Evolutionary conservation across 2,329 filamentous ascomycete species (phyloP).

Genomic region (Xylariaceae sp.): DNA sequence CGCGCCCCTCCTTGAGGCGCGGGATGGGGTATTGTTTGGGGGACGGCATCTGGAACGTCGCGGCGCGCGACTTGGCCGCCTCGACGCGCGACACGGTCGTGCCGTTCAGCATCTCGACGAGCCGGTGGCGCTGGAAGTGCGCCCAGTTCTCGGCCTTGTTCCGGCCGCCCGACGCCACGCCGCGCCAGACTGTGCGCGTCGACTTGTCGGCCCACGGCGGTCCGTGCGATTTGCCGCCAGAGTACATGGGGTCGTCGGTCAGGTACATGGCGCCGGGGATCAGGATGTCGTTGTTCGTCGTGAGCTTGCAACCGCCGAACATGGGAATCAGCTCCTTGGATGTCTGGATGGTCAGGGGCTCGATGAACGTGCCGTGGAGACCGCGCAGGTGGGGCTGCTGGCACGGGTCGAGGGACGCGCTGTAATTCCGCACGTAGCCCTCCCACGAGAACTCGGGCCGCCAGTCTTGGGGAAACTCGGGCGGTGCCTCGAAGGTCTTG

Average conservation of each 20-base stretch:
- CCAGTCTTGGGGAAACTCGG: slow-evolving; percentile 21
- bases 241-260: slow-evolving; percentile 51
- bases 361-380: slow-evolving; percentile 50
- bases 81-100: slow-evolving; percentile 49
- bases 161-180: slow-evolving; percentile 57
- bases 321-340: slow-evolving; percentile 50
- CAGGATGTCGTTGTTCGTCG: slow-evolving; percentile 55
- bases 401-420: slow-evolving; percentile 35
- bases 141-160: slow-evolving; percentile 54
- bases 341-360: slow-evolving; percentile 43
- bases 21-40: slow-evolving; percentile 39
- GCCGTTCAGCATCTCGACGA: slow-evolving; percentile 63
- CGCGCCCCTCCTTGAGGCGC: slow-evolving; percentile 23
- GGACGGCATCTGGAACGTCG: slow-evolving; percentile 45
- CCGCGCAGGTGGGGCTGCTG: slow-evolving; percentile 43
- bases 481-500: slow-evolving; percentile 29
- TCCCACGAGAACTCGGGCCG: slow-evolving; percentile 29
- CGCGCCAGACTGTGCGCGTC: slow-evolving; percentile 56
- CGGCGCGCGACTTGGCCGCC: slow-evolving; percentile 32
- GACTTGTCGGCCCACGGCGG: slow-evolving; percentile 53
- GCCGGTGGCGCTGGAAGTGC: slow-evolving; percentile 65
- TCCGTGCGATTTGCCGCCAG: slow-evolving; percentile 50
- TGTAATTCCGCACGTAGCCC: slow-evolving; percentile 52
- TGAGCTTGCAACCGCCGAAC: slow-evolving; percentile 55
- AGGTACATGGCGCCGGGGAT: slow-evolving; percentile 61